phyloP scores from a whole-genome alignment of 768 basidiomycete genomes.

The Russula sp. region DNA sequence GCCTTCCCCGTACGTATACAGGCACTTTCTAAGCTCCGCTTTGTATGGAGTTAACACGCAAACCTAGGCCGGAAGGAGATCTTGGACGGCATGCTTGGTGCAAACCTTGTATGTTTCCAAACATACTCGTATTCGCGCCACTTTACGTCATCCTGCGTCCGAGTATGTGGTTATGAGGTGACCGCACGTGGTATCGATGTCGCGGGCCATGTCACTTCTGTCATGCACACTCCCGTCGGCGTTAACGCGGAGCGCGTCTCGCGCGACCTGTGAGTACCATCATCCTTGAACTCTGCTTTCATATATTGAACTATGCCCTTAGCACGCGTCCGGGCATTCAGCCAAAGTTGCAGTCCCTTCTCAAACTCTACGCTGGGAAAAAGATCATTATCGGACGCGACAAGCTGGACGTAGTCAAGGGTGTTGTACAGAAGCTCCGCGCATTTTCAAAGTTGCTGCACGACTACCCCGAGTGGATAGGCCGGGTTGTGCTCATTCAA shows the following conservation, averaged over 20 bases:
- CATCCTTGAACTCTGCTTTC: background rate
- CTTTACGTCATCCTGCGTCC: conserved; percentile 90
- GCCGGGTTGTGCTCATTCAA: conserved; percentile 82
- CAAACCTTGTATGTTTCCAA: conserved; percentile 95
- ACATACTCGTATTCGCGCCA: conserved; percentile 95
- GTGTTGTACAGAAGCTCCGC: conserved; percentile 94
- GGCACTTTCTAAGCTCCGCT: background rate
- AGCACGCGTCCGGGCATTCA: conserved; percentile 73
- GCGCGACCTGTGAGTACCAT: conserved; percentile 52
- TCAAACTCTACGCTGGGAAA: conserved; percentile 86
- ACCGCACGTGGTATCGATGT: conserved; percentile 69
- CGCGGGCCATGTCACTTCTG: conserved; percentile 73
- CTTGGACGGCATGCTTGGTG: conserved; percentile 95
- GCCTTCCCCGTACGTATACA: conserved; percentile 67
- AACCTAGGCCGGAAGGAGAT: conserved; percentile 79
- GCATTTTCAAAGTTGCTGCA: conserved; percentile 92
- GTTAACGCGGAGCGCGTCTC: conserved; percentile 90
- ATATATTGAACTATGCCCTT: conserved; percentile 2
- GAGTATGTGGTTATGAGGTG: conserved; percentile 93
- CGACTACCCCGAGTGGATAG: conserved; percentile 94
- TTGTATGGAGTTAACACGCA: conserved; percentile 4
- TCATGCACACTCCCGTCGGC: conserved; percentile 92
- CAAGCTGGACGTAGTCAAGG: conserved; percentile 98
- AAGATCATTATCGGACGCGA: conserved; percentile 98
- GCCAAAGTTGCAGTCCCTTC: conserved; percentile 85